Base-by-base conservation (phyloP, 192 early-diverging fungal genomes). In the Hyaloraphidium curvatum region DNA sequence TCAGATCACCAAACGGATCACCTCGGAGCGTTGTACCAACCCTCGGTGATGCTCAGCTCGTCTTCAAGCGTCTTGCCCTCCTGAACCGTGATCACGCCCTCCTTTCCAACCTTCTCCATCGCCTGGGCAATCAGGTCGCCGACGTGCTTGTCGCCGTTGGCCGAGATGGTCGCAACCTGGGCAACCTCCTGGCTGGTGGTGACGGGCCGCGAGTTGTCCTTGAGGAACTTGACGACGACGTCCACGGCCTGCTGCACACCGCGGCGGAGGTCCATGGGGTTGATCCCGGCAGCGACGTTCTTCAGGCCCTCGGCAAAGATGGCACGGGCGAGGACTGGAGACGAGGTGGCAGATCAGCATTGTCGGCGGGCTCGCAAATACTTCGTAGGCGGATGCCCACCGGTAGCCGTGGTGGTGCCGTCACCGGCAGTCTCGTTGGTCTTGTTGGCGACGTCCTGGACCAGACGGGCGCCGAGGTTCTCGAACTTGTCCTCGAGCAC, bases 21-120 rank as follows among this genome's bases (percentile, higher is more conserved):
- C 22, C 55, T 9, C 16, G 26, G 28, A 59, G 58, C 54, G 23
- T 19, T 39, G n/a, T 4, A 55, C 55, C 19, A 21, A 68, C 91
- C 91, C 73, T 99, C 96, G 50, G 96, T 99, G 72, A 99, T 84
- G 64, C 91, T 91, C 35, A 99, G 75, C 75, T 99, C 91, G 67
- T 99, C 96, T n/a, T 87, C 81, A 52, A 96, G 82, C 41, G 96
- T 99, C 77, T 96, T 97, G 62, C 96, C 96, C 70, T 97, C 96
- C 79, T 93, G 89, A 63, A 94, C 87, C 1, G 93, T 99, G 70
- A 99, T 99, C 30, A 96, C 96, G 58, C 96, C 96, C 74, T 99
- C 96, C 75, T 99, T 99, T 57, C 96, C 96, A 56, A 99, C 96
- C 81, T 96, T 97, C 72, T 99, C 93, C 96, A 99, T 99, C 29